Conservation (phyloP, 345 rosid species). For the Boechera retrofracta region DNA sequence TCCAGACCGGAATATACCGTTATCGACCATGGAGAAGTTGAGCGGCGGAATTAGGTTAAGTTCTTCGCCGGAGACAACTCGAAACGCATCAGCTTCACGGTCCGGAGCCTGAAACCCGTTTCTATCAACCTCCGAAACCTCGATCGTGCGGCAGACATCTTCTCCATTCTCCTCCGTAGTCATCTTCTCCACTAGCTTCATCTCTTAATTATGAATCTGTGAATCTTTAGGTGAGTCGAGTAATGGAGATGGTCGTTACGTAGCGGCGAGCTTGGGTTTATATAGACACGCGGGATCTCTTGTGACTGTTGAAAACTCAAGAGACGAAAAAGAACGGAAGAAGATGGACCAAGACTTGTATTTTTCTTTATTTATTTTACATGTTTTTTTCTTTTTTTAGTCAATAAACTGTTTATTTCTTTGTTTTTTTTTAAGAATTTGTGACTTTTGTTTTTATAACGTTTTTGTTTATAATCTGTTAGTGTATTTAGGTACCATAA, state of each 20-base stretch:
- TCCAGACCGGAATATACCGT: slow-evolving; percentile 95
- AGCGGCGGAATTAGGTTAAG: slow-evolving; percentile 71
- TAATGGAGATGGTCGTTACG: slow-evolving; percentile 44
- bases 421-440: background rate
- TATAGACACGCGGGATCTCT: slow-evolving; percentile 33
- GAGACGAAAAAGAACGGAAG: background rate
- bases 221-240: background rate
- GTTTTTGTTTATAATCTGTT: background rate
- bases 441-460: background rate
- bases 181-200: slow-evolving; percentile 39
- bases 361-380: background rate
- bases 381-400: background rate
- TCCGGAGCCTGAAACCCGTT: slow-evolving; percentile 38
- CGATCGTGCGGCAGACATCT: slow-evolving; percentile 56
- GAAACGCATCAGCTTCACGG: slow-evolving; percentile 17
- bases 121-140: slow-evolving; percentile 55
- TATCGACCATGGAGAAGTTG: slow-evolving; percentile 95
- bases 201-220: background rate
- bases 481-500: background rate
- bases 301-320: slow-evolving; percentile 22
- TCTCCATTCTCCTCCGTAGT: slow-evolving; percentile 2
- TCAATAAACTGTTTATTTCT: background rate
- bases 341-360: background rate
- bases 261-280: slow-evolving; percentile 45
- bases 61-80: slow-evolving; percentile 51